A percentile compares a stretch with the other conserved stretches of the same genome.
phyloP scores from a whole-genome alignment of 129 eudicot species.

The sunflower (Helianthus annuus) region HanXRQr2.0-SUNRISE NC_035440.2:118423235-118423734 shows the following conservation, averaged over 20 bases:
- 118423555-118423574: neutral
- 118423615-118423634: neutral
- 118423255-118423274: slow-evolving; percentile 38
- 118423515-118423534: neutral
- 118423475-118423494: too few species aligned
- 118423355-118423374: neutral
- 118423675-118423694: neutral
- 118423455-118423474: too few species aligned
- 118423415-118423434: too few species aligned
- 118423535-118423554: neutral
- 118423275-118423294: slow-evolving; percentile 1
- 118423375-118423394: too few species aligned
- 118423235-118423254: slow-evolving; percentile 96
- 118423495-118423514: too few species aligned
- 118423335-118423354: neutral
- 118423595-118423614: neutral
- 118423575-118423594: neutral
- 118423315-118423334: neutral
- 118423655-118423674: neutral
- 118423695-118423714: neutral
- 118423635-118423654: slow-evolving; percentile 1
- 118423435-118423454: too few species aligned
- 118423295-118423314: neutral
- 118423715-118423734: too few species aligned
- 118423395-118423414: too few species aligned